Conservation (phyloP, 257 asterid species). For the Plantago elongata region DNA sequence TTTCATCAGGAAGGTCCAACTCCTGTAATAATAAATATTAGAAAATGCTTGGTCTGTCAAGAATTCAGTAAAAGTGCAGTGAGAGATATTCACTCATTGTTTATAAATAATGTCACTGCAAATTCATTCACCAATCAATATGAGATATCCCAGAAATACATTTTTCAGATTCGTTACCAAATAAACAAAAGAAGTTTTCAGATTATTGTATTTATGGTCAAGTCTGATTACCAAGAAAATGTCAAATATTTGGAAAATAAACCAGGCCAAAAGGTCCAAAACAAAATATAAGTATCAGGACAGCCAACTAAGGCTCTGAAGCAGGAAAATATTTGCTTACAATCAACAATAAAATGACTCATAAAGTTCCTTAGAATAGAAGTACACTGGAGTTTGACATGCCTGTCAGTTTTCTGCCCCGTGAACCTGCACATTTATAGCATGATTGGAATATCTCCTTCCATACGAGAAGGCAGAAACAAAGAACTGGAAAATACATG, state of each 20-base stretch:
- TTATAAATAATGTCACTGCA: not conserved
- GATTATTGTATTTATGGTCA: not conserved
- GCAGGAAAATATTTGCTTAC: not conserved
- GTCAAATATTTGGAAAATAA: not conserved
- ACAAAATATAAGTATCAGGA: not conserved
- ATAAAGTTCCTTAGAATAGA: not conserved
- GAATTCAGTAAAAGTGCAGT: not conserved
- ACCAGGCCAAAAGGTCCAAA: not conserved
- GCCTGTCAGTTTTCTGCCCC: not conserved
- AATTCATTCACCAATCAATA: not conserved
- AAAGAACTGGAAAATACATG: not conserved
- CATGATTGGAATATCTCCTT: not conserved
- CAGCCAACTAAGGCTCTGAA: not conserved
- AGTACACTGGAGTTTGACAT: not conserved
- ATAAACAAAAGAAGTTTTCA: no score
- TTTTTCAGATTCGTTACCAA: no score
- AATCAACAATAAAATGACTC: not conserved
- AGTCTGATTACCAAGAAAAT: not conserved
- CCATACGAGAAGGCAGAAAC: not conserved
- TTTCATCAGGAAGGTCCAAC: slow-evolving; percentile 81
- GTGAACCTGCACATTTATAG: not conserved
- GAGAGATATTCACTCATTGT: not conserved
- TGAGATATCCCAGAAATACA: not conserved
- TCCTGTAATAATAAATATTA: slow-evolving; percentile 46
- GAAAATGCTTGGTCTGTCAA: not conserved